Base-by-base conservation (phyloP, 2,329 filamentous ascomycete species). In the Nemania sp. region DNA sequence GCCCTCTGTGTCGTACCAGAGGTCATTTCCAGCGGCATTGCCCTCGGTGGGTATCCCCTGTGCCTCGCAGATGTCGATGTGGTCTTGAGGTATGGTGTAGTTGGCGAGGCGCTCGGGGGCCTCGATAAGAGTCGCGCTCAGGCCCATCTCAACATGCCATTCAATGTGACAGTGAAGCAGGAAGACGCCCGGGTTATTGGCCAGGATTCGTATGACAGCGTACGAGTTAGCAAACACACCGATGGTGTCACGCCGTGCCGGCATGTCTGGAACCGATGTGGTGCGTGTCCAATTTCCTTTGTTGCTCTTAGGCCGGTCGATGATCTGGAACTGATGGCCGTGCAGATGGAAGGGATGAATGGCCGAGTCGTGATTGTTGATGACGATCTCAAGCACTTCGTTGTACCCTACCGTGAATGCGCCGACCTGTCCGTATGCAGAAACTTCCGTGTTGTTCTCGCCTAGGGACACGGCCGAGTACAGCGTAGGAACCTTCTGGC, bases 381-480 rank as follows among this genome's bases (percentile, higher is more conserved):
- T 59, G 14, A 80, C 70, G 20, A 81, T 73, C 56, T 80, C 74
- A 30, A 79, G 68, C 1, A 77, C 63, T 7, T 74, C 69, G 51
- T 68, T 70, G 40, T 70, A 68, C 1, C 66, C 54, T 39, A 75
- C 67, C 24, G 77, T 62, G 58, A 73, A 75, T 5, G 76, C 72
- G 56, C 73, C 70, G 40, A 78, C 68, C 33, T 66, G 68, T 19
- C 77, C 77, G 53, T 79, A 79, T 5, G 77, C 68, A 2, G 52
- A 28, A 0, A 73, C 66, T 58, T 79, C 66, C 5, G 68, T 71
- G 64, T 77, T 78, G 64, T 71, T 61, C 1, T 68, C 62, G 4
- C 80, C 80, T 1, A 80, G 73, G 0, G 83, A 83, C 3, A 88
- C 76, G n/a, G 80, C 87, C 3, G 85, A 86, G 75, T 90, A 91